Conservation (phyloP, 2,329 filamentous ascomycete genomes). For the Zymoseptoria pseudotritici region DNA sequence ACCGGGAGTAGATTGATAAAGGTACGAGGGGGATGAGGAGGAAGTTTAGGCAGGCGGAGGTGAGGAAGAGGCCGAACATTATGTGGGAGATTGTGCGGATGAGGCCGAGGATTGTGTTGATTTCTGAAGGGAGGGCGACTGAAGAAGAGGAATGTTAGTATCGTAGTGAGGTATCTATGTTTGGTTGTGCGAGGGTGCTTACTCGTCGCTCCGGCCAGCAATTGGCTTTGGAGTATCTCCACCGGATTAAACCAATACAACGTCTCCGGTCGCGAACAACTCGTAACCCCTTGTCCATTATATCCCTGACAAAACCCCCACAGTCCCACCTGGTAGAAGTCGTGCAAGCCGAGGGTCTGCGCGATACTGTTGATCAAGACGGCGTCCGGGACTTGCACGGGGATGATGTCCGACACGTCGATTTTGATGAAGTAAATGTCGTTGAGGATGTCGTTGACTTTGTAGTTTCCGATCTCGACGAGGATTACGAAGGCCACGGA, state of each 20-base stretch:
- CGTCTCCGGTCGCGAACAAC: constrained; percentile 61
- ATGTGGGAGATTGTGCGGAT: constrained; percentile 67
- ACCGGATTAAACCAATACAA: constrained; percentile 92
- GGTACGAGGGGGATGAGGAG: constrained; percentile 61
- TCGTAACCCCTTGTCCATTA: constrained; percentile 62
- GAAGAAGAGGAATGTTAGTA: neutral
- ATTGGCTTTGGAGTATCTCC: constrained; percentile 67
- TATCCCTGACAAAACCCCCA: constrained; percentile 94
- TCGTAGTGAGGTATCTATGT: no score
- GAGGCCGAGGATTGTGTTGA: constrained; percentile 65
- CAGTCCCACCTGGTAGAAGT: constrained; percentile 87
- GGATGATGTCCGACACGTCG: constrained; percentile 74
- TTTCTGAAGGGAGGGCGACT: constrained; percentile 69
- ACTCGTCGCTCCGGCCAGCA: constrained; percentile 74
- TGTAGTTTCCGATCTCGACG: constrained; percentile 70
- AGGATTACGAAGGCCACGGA: constrained; percentile 73
- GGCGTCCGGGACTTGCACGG: constrained; percentile 62
- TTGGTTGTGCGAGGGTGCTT: no score
- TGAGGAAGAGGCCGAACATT: constrained; percentile 87
- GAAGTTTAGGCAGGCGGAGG: constrained; percentile 61
- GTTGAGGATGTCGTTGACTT: constrained; percentile 52
- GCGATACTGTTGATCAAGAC: constrained; percentile 80
- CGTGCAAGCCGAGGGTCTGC: constrained; percentile 76
- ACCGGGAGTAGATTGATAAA: constrained; percentile 46
- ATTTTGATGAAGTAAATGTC: constrained; percentile 79